Evolutionary conservation across 2,329 filamentous ascomycete species (phyloP), one percentile per base, ranked within the genome.

Genomic region (Alternaria sp.): DNA sequence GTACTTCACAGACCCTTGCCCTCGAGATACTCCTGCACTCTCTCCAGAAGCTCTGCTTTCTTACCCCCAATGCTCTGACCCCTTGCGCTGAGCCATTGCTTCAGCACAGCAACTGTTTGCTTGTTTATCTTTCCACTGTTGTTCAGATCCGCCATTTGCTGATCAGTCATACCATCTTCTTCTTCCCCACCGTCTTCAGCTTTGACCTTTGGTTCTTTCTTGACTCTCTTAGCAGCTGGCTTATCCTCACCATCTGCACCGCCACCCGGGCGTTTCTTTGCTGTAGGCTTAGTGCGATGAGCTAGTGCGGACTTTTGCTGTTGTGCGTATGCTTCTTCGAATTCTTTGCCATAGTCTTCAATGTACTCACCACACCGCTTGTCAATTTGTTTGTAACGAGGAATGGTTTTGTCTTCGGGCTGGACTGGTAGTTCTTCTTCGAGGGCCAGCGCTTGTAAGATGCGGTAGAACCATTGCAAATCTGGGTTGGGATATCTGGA

Each of bases 381-480:
- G 77, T 93, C 88, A 57, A 99, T 98, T 67, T 96, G 92, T 68
- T 87, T 90, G 79, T 90, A 93, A 70, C 91, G 92, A 2, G 95
- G 95, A 14, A 92, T 76, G 0, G 95, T 98, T 66, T 91, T 89
- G 74, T 99, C 95, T 51, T 90, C 86, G 2, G 86, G 83, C 46
- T 85, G 80, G 20, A 91, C 90, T 0, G 94, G 94, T 1, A 97
- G 81, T 67, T 97, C 94, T 75, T 99, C 95, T 36, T 97, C 94
- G 1, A 99, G 84, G 0, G 95, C 95, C 59, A 97, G 85, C 7
- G 92, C 91, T 79, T 99, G 95, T 0, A 99, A 82, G 46, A 99
- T 97, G 63, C 89, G 90, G 83, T 98, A 99, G 81, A 98, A 95
- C 94, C 94, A 99, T 80, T 99, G 95, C 25, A 99, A 84, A 9